Conservation (phyloP, 768 basidiomycete genomes). For the Tremella fuciformis region DNA sequence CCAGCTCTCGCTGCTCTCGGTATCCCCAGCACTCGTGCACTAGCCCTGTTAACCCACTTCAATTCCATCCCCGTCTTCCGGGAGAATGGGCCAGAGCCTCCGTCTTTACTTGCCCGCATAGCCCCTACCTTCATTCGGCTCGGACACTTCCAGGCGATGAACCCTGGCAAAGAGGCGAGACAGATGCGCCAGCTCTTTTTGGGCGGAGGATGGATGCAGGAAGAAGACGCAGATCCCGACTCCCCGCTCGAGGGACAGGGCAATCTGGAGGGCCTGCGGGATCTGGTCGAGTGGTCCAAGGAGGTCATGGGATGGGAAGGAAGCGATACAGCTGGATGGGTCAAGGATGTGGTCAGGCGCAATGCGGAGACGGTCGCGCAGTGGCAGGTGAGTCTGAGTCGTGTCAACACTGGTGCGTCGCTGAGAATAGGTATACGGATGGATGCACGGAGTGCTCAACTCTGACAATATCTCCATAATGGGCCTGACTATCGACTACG, state of each 20-base stretch:
- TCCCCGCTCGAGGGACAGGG: conserved; percentile 52
- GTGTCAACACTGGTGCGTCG: neutral
- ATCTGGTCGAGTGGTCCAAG: conserved; percentile 72
- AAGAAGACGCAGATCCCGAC: conserved; percentile 24
- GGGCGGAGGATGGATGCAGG: conserved; percentile 64
- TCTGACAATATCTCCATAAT: conserved; percentile 71
- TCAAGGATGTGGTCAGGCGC: conserved; percentile 73
- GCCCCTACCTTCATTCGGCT: conserved; percentile 90
- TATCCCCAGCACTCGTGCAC: conserved; percentile 81
- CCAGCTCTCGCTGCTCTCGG: conserved; percentile 71
- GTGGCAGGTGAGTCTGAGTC: conserved; percentile 71
- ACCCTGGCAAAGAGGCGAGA: conserved; percentile 54
- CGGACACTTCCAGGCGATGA: conserved; percentile 83
- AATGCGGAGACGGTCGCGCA: conserved; percentile 90
- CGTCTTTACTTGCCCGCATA: conserved; percentile 72
- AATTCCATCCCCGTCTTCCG: conserved; percentile 71
- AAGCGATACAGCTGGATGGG: conserved; percentile 53
- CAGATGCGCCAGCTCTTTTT: conserved; percentile 54
- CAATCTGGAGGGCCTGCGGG: conserved; percentile 71
- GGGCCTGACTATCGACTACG: conserved; percentile 60
- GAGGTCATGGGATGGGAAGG: conserved; percentile 55
- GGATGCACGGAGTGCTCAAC: conserved; percentile 83
- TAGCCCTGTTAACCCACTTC: conserved; percentile 65
- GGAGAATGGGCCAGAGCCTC: conserved; percentile 64
- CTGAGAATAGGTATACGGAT: conserved; percentile 40